A percentile compares a stretch with the other conserved stretches of the same genome.
Evolutionary conservation across 2,329 filamentous ascomycete genomes (phyloP).

Genomic region (Epichloe sibirici): DNA sequence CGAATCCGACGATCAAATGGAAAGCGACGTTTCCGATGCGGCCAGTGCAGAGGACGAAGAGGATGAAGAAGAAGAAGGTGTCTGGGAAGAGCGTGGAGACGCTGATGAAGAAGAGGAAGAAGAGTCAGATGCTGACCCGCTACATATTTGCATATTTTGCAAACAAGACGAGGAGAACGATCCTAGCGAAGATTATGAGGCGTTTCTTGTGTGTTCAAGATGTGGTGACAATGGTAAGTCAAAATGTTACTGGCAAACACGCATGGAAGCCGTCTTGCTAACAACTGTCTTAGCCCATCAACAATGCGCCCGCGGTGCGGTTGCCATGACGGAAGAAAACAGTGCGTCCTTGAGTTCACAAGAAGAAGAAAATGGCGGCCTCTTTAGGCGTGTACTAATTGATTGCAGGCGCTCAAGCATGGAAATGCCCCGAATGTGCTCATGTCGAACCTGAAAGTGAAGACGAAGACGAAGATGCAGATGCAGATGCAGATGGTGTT

Average conservation of each 20-base stretch:
- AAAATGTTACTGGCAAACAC: slow-evolving; percentile 9
- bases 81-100: slow-evolving; percentile 5
- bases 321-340: slow-evolving; percentile 22
- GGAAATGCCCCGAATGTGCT: slow-evolving; percentile 41
- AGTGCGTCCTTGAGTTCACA: slow-evolving; percentile 12
- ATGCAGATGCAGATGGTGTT: slow-evolving; percentile 16
- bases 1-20: slow-evolving; percentile 35
- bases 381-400: slow-evolving; percentile 12
- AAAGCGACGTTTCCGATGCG: slow-evolving; percentile 33
- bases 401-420: slow-evolving; percentile 27
- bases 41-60: slow-evolving; percentile 27
- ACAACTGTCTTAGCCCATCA: slow-evolving; percentile 60
- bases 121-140: slow-evolving; percentile 15
- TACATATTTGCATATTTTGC: slow-evolving; percentile 56
- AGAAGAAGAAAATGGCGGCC: neutral
- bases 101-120: slow-evolving; percentile 8
- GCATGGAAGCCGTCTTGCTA: slow-evolving; percentile 17
- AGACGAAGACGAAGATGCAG: slow-evolving; percentile 12
- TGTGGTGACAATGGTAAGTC: slow-evolving; percentile 76
- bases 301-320: slow-evolving; percentile 69
- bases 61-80: slow-evolving; percentile 17
- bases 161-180: slow-evolving; percentile 72
- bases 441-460: slow-evolving; percentile 15
- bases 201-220: slow-evolving; percentile 60
- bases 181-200: slow-evolving; percentile 68